A percentile compares a stretch with the other conserved stretches of the same genome.
These are phyloP conservation scores for Metschnikowia anglica DNA, from an alignment of 805 yeast genomes.

Conservation along the genomic window DNA sequence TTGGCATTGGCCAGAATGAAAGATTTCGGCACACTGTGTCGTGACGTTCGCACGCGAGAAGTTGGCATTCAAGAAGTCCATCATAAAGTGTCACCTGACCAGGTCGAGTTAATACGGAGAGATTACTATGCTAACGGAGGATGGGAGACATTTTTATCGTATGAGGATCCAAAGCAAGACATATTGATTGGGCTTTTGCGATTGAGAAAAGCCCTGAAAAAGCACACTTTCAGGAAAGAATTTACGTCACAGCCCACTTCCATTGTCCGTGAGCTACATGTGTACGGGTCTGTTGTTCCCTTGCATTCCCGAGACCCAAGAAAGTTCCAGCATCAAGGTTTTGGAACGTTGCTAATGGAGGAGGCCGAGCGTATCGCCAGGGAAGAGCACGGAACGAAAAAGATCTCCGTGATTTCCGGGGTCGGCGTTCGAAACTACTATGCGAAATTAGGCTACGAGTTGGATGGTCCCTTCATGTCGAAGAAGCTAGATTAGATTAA, in stretches of 20 bases:
- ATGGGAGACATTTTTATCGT: constrained; percentile 95
- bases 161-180: constrained; percentile 96
- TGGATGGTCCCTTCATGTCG: constrained; percentile 99
- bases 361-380: constrained; percentile 95
- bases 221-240: constrained; percentile 88
- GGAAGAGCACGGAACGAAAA: constrained; percentile 90
- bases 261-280: constrained; percentile 94
- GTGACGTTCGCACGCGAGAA: constrained; percentile 96
- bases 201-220: constrained; percentile 82
- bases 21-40: constrained; percentile 92
- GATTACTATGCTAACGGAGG: constrained; percentile 98
- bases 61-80: constrained; percentile 99
- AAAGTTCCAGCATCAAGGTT: constrained; percentile 98
- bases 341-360: constrained; percentile 96
- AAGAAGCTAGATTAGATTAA: constrained; percentile 29
- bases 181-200: constrained; percentile 89
- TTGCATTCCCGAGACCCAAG: constrained; percentile 94
- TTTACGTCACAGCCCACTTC: constrained; percentile 82
- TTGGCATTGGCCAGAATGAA: constrained; percentile 96
- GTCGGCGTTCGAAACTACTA: constrained; percentile 97
- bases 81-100: constrained; percentile 94
- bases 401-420: constrained; percentile 93
- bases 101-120: constrained; percentile 90
- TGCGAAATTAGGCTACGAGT: constrained; percentile 82
- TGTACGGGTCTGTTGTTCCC: constrained; percentile 96